Evolutionary conservation across 2,329 filamentous ascomycete genomes (phyloP).

Genomic region (Curvularia lunata): DNA sequence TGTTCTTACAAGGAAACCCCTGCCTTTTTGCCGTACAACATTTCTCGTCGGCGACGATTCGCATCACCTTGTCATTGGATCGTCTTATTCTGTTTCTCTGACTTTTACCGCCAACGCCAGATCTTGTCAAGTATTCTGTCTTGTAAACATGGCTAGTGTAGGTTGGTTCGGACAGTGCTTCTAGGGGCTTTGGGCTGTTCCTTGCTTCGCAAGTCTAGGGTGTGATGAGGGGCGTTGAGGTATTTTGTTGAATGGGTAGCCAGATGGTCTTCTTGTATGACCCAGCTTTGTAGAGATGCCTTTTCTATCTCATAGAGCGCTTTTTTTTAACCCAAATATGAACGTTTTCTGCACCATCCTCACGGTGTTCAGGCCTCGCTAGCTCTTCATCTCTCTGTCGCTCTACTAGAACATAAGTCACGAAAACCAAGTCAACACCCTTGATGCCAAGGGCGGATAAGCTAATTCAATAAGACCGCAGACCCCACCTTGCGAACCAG

Average conservation of each 20-base stretch:
- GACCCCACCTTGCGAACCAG: background rate
- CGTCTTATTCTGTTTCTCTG: background rate
- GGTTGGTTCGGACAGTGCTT: background rate
- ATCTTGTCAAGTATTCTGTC: background rate
- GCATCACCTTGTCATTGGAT: background rate
- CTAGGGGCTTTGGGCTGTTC: background rate
- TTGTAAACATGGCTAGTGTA: background rate
- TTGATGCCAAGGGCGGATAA: background rate
- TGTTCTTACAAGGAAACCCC: conserved; percentile 1
- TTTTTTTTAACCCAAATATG: background rate
- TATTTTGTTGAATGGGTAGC: background rate
- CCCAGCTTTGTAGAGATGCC: background rate
- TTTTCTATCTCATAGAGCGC: background rate
- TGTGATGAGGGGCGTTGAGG: background rate
- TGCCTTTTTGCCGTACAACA: conserved; percentile 1
- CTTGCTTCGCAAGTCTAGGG: background rate
- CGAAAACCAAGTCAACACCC: background rate
- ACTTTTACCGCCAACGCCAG: background rate
- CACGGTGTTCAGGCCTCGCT: background rate
- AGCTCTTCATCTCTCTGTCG: background rate
- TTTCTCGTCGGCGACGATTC: background rate
- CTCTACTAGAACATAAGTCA: background rate
- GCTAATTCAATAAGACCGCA: background rate
- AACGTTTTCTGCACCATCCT: background rate
- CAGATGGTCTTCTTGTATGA: background rate